Base-by-base conservation (phyloP, 345 rosid species). In the Heritiera littoralis region DNA sequence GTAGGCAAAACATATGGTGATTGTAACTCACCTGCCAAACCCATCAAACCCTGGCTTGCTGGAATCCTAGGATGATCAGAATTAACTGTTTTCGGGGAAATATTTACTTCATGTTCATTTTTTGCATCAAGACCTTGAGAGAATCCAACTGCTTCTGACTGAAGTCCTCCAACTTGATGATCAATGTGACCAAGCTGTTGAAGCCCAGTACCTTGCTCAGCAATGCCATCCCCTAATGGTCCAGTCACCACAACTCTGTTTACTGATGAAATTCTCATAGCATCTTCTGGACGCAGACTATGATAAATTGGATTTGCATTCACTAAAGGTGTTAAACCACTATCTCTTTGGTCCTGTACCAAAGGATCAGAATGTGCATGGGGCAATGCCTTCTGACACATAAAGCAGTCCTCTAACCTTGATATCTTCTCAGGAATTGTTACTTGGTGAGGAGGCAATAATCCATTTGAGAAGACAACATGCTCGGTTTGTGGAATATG, bases 311-410 rank as follows among this genome's bases (percentile, higher is more conserved):
- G 63, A 78, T 69, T 78, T 23, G 84, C 70, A 84, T 81, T 80
- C 11, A 82, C 77, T 56, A 64, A 11, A 63, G 82, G 46, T 77
- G 81, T 81, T 45, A 52, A 60, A 75, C 48, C 63, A 49, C 67
- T 54, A 5, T 82, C 87, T 76, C 86, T 83, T 56, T 72, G 84
- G 77, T 83, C 90, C 75, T 52, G 86, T 67, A 80, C 80, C 80
- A 85, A 9, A 70, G 91, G 83, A 87, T 92, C 93, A 0, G 90
- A 92, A 87, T 92, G 91, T 58, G 86, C 89, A 85, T 89, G 93
- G 77, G 92, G 92, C 85, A 92, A 84, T 69, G 91, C 86, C 82
- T 88, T 92, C 70, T 89, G 90, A 81, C 93, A 90, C 93, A 87
- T 81, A 60, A 69, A 55, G 71, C 92, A 87, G 61, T 86, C 95